These are phyloP conservation scores for Aurantiochytrium sp. DNA, from an alignment of 108 stramenopile genomes.

Conservation along the genomic window DNA sequence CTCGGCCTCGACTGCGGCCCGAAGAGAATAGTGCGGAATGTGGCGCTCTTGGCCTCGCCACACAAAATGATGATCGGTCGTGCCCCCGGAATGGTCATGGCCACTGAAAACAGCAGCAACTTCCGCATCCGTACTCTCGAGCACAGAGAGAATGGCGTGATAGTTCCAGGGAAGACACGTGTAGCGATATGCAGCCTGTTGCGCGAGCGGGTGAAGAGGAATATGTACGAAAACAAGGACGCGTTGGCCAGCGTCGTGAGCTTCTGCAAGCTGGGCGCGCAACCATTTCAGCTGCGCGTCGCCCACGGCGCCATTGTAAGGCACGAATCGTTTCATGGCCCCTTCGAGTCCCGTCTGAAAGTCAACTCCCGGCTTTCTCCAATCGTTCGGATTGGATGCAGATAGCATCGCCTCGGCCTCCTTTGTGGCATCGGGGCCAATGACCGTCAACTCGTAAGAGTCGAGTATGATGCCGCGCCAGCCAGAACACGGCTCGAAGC, in stretches of 20 bases:
- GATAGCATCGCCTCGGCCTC: neutral
- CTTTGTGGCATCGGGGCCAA: neutral
- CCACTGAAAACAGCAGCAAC: neutral
- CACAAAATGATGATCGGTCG: neutral
- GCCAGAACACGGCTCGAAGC: neutral
- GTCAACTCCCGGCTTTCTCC: neutral
- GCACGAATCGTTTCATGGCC: neutral
- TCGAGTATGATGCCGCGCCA: neutral
- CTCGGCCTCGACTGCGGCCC: neutral
- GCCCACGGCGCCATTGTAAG: neutral
- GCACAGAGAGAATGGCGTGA: neutral
- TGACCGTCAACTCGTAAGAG: neutral
- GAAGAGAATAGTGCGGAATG: neutral
- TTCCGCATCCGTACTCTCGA: neutral
- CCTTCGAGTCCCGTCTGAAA: neutral
- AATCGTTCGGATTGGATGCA: neutral
- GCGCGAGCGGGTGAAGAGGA: neutral
- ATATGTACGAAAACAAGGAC: neutral
- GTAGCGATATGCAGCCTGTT: neutral
- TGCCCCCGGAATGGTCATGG: neutral
- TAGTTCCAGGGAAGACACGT: slow-evolving; percentile 17
- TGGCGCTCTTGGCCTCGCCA: neutral
- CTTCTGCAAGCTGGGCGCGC: neutral
- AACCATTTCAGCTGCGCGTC: neutral
- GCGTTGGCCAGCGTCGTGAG: neutral